Evolutionary conservation across 2,329 filamentous ascomycete genomes (phyloP), one percentile per base, ranked within the genome.

Genomic region (Diaporthe ampelina): DNA sequence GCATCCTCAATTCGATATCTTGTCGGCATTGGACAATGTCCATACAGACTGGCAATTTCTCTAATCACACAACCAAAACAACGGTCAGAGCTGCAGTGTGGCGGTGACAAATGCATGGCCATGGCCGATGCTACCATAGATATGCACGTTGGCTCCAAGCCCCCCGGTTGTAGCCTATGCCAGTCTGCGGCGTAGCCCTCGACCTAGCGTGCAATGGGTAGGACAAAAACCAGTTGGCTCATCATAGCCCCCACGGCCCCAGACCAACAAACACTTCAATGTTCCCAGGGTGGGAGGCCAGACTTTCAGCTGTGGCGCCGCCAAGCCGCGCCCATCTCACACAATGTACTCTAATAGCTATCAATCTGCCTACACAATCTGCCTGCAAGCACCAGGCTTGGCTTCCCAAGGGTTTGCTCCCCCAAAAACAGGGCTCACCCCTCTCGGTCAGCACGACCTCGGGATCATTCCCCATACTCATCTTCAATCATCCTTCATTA

Each of bases 221-320:
- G 43, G 10, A 45, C 15, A 24, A 67, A 24, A 15, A n/a, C 21
- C n/a, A 37, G 35, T 37, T 67, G 45, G 63, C 43, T 19, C 24
- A 43, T 43, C 40, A 43, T 35, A 50, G 63, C 48, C 45, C 63
- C 48, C 63, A 67, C 48, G 32, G 32, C 45, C 13, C 15, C 26
- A 19, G 15, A 21, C 63, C 63, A 50, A 54, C 32, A 68, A 29
- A 40, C n/a, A 40, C 19, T 37, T 37, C 10, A 11, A 13, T 37
- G 35, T 37, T 10, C 45, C 59, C 26, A 35, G 61, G 3, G 6
- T 65, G 43, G 11, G 10, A 40, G 63, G 48, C 29, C 48, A 68
- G n/a, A 54, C 63, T 68, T 68, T 67, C 63, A 67, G 63, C 63
- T 19, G 63, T 52, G 63, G 63, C 63, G 63, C 43, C n/a, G 63